These are phyloP conservation scores for Leptographium lundbergii DNA, from an alignment of 2,329 filamentous ascomycete genomes.

Conservation along the genomic window DNA sequence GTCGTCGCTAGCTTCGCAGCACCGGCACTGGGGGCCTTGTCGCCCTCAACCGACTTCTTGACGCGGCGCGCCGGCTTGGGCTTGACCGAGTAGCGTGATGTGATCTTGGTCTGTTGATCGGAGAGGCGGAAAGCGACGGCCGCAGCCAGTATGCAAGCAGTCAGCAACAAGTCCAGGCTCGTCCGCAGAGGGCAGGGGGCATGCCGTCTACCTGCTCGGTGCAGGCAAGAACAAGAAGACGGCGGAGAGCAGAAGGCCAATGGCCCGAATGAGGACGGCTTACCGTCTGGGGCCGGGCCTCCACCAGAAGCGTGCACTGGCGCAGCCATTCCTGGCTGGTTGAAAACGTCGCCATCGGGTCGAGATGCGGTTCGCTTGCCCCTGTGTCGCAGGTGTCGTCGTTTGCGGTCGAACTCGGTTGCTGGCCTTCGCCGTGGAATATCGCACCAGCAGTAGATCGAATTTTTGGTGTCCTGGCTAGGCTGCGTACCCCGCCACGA, in stretches of 20 bases:
- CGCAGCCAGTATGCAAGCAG: too few relatives aligned
- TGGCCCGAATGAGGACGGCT: slow-evolving; percentile 17
- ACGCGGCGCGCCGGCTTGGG: slow-evolving; percentile 20
- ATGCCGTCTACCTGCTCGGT: not conserved
- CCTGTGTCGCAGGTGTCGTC: not conserved
- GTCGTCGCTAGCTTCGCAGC: slow-evolving; percentile 16
- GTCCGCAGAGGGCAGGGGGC: too few relatives aligned
- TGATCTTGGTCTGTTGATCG: slow-evolving; percentile 62
- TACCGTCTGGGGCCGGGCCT: slow-evolving; percentile 78
- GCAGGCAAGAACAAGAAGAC: not conserved
- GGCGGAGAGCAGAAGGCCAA: not conserved
- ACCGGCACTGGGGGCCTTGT: slow-evolving; percentile 7
- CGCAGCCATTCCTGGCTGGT: slow-evolving; percentile 86
- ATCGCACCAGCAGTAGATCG: not conserved
- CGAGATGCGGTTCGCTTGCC: slow-evolving; percentile 12
- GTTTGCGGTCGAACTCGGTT: not conserved
- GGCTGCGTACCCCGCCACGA: not conserved
- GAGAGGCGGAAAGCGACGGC: not conserved
- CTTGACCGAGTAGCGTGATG: slow-evolving; percentile 76
- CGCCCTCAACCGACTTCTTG: slow-evolving; percentile 12
- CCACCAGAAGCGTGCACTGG: slow-evolving; percentile 72
- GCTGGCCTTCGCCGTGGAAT: not conserved
- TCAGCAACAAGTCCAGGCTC: not conserved
- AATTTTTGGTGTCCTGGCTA: not conserved
- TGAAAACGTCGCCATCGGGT: slow-evolving; percentile 61